These are phyloP conservation scores for Zygotorulaspora sp. DNA, from an alignment of 805 yeast species.

Conservation along the genomic window DNA sequence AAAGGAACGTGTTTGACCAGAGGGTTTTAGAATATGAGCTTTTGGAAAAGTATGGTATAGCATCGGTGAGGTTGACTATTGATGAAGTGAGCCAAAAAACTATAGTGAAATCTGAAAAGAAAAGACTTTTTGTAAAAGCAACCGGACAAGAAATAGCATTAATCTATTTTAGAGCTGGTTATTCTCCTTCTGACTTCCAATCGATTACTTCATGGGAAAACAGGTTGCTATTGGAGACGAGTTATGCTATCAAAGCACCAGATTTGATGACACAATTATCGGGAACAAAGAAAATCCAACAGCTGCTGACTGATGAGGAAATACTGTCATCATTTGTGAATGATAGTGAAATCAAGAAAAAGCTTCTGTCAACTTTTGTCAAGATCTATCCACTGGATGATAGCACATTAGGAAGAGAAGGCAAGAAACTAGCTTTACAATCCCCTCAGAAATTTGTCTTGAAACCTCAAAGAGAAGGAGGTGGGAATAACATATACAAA, in stretches of 20 bases:
- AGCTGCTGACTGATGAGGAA: slow-evolving; percentile 59
- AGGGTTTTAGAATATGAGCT: slow-evolving; percentile 73
- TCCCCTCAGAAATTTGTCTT: slow-evolving; percentile 70
- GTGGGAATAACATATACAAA: slow-evolving; percentile 92
- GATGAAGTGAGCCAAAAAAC: slow-evolving; percentile 50
- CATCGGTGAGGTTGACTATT: slow-evolving; percentile 62
- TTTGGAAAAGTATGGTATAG: slow-evolving; percentile 50
- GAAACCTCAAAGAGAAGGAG: slow-evolving; percentile 99
- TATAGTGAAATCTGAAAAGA: slow-evolving; percentile 35
- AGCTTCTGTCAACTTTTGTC: slow-evolving; percentile 58
- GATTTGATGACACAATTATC: slow-evolving; percentile 81
- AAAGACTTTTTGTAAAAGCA: slow-evolving; percentile 49
- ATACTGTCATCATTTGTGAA: slow-evolving; percentile 44
- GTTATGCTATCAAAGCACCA: slow-evolving; percentile 87
- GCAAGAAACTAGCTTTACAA: slow-evolving; percentile 62
- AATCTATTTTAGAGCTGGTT: slow-evolving; percentile 87
- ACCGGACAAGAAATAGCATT: slow-evolving; percentile 74
- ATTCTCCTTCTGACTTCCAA: slow-evolving; percentile 76
- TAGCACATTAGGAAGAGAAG: slow-evolving; percentile 54
- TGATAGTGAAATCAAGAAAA: slow-evolving; percentile 33
- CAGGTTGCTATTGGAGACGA: slow-evolving; percentile 64
- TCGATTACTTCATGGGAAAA: slow-evolving; percentile 69
- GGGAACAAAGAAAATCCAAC: slow-evolving; percentile 94
- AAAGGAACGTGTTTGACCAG: slow-evolving; percentile 89
- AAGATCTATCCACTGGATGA: slow-evolving; percentile 82